Evolutionary conservation across 345 rosid genomes (phyloP).

Genomic region (Noccaea bulbosa): DNA sequence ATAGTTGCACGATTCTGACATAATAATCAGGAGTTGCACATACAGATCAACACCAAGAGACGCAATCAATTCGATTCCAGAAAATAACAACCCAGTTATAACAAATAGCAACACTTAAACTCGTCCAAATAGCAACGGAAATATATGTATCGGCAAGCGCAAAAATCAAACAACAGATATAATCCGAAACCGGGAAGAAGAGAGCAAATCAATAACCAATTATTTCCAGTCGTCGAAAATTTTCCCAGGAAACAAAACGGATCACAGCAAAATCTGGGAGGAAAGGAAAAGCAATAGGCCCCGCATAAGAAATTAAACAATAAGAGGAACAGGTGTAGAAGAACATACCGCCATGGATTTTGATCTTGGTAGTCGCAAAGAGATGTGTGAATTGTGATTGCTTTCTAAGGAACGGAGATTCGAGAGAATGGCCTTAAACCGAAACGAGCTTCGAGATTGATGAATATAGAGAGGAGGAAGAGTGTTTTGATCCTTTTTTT

Average conservation of each 20-base stretch:
- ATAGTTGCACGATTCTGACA: slow-evolving; percentile 2
- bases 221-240: not conserved
- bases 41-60: slow-evolving; percentile 22
- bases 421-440: slow-evolving; percentile 23
- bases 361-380: slow-evolving; percentile 24
- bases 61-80: slow-evolving; percentile 20
- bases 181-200: slow-evolving; percentile 2
- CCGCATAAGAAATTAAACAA: not conserved
- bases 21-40: not conserved
- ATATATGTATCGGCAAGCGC: not conserved
- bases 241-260: slow-evolving; percentile 11
- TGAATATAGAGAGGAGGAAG: slow-evolving; percentile 22
- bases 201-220: slow-evolving; percentile 17
- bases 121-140: not conserved
- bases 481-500: slow-evolving; percentile 9
- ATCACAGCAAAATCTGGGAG: slow-evolving; percentile 11
- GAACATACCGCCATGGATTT: slow-evolving; percentile 44
- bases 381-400: not conserved
- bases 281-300: not conserved
- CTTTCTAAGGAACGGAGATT: slow-evolving; percentile 22
- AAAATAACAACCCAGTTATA: slow-evolving; percentile 1
- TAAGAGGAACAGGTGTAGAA: no score
- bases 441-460: slow-evolving; percentile 33
- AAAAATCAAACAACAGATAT: not conserved
- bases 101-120: slow-evolving; percentile 3